A percentile compares a stretch with the other conserved stretches of the same genome.
Conservation (phyloP, 2,329 filamentous ascomycete genomes). For the Claviceps humidiphila region DNA sequence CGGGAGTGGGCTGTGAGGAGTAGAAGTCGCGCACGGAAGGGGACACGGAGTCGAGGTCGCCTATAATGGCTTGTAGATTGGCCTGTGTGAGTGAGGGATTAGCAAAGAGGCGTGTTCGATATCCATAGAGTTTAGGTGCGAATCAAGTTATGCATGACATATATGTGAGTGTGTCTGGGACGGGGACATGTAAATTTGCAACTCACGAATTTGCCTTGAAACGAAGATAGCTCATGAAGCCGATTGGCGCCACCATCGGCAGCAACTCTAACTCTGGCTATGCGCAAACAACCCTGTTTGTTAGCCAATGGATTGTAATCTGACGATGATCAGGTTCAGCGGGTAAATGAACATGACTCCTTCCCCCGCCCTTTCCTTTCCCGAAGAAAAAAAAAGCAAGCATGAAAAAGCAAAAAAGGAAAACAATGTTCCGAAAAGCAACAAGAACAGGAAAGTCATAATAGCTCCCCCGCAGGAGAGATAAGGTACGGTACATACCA, state of each 20-base stretch:
- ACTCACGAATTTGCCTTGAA: constrained; percentile 29
- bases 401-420: background rate
- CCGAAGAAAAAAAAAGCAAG: too few species aligned
- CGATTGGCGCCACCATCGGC: constrained; percentile 87
- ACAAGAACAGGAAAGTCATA: too few species aligned
- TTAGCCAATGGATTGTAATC: background rate
- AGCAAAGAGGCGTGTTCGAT: too few species aligned
- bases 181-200: background rate
- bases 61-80: constrained; percentile 62
- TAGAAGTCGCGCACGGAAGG: constrained; percentile 54
- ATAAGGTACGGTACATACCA: constrained; percentile 17
- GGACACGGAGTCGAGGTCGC: constrained; percentile 77
- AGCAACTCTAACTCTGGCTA: constrained; percentile 58
- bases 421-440: too few species aligned
- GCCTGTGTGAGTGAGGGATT: constrained; percentile 22
- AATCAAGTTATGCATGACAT: background rate
- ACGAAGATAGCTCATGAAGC: constrained; percentile 38
- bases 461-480: too few species aligned
- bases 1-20: constrained; percentile 31
- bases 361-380: too few species aligned
- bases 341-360: too few species aligned
- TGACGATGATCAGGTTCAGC: too few species aligned
- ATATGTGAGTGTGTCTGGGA: background rate
- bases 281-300: background rate
- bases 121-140: background rate